phyloP scores from a whole-genome alignment of 139 green algal genomes.

The Astrephomene gubernaculifera region DNA sequence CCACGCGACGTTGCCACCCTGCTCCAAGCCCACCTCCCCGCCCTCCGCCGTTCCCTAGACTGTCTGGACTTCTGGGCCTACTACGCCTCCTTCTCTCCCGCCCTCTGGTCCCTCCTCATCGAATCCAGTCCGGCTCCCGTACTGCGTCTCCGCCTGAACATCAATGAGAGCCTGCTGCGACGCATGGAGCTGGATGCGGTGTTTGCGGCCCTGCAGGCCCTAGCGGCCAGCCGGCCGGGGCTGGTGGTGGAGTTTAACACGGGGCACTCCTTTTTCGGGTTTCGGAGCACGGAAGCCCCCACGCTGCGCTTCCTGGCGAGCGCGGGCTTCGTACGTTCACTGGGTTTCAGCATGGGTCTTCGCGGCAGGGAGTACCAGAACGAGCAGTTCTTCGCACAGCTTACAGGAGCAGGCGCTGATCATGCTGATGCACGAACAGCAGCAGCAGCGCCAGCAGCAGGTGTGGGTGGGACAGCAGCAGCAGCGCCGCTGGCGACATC shows the following conservation, averaged over 20 bases:
- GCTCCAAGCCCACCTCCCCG: neutral
- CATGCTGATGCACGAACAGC: neutral
- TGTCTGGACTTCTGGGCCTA: slow-evolving; percentile 31
- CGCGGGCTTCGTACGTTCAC: neutral
- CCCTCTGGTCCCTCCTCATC: neutral
- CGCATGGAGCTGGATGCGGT: slow-evolving; percentile 18
- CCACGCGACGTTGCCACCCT: neutral
- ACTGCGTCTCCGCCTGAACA: slow-evolving; percentile 4
- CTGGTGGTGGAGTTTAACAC: slow-evolving; percentile 27
- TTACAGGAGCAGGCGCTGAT: neutral
- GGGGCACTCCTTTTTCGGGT: slow-evolving; percentile 20
- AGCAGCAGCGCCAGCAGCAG: neutral
- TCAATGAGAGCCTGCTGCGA: slow-evolving; percentile 39
- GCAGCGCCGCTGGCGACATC: neutral
- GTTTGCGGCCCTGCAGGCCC: neutral
- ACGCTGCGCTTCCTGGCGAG: slow-evolving; percentile 12
- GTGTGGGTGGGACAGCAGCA: no score
- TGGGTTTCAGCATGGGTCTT: slow-evolving; percentile 23
- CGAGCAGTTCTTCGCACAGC: neutral
- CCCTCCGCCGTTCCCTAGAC: neutral
- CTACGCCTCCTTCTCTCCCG: slow-evolving; percentile 1
- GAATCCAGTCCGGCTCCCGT: neutral
- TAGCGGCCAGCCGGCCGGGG: neutral
- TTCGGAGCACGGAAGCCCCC: neutral
- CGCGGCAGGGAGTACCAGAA: slow-evolving; percentile 16